A percentile compares a stretch with the other conserved stretches of the same genome.
Evolutionary conservation across 257 asterid genomes (phyloP).

Genomic region (Solanum boliviense): DNA sequence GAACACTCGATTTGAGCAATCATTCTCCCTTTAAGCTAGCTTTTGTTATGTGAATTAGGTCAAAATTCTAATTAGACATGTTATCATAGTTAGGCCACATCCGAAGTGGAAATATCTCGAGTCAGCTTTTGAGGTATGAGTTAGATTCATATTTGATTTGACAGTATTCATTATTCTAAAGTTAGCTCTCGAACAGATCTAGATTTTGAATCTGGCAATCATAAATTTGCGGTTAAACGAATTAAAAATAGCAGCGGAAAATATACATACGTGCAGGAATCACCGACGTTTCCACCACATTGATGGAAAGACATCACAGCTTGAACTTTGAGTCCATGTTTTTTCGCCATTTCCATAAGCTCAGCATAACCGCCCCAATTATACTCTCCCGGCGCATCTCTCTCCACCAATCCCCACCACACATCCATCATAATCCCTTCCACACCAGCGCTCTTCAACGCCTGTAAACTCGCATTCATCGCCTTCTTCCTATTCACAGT

Average conservation of each 20-base stretch:
- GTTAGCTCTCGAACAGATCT: background rate
- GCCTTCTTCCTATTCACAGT: slow-evolving; percentile 86
- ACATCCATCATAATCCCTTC: slow-evolving; percentile 99
- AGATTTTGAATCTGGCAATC: background rate
- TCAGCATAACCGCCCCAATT: slow-evolving; percentile 89
- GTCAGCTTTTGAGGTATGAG: fast-evolving
- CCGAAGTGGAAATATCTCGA: background rate
- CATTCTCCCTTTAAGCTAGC: background rate
- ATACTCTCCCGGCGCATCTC: slow-evolving; percentile 65
- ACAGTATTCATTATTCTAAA: background rate
- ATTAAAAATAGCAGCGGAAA: background rate
- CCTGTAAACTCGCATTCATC: slow-evolving; percentile 90
- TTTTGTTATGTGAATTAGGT: background rate
- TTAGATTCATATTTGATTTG: background rate
- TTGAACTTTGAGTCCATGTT: slow-evolving; percentile 87
- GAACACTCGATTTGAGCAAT: background rate
- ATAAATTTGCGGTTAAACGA: background rate
- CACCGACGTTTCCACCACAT: slow-evolving; percentile 98
- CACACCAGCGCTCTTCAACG: slow-evolving; percentile 91
- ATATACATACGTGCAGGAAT: slow-evolving; percentile 71
- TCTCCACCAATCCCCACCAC: slow-evolving; percentile 97
- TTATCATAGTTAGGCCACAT: background rate
- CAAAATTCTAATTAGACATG: background rate
- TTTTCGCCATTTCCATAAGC: slow-evolving; percentile 84
- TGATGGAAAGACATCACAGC: slow-evolving; percentile 98